Percentiles rank a stretch among this genome's conserved stretches.
Evolutionary conservation across 768 basidiomycete species (phyloP).

Genomic region (Chalciporus chontae): DNA sequence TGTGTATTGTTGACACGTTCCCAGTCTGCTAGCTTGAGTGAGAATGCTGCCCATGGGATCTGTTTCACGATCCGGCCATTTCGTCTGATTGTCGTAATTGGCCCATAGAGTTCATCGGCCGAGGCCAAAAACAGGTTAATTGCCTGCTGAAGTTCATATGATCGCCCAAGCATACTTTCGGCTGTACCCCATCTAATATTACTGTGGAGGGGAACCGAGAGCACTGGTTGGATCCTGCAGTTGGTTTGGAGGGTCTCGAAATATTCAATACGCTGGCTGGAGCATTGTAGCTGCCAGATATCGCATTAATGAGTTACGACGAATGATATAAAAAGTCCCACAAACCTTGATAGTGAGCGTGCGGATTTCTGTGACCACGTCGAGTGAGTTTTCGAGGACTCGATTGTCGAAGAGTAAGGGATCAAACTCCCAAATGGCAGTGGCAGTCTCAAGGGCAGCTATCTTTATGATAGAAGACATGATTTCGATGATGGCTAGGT

Average conservation of each 20-base stretch:
- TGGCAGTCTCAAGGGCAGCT: constrained; percentile 23
- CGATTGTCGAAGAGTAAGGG: constrained; percentile 20
- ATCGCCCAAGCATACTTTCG: constrained; percentile 19
- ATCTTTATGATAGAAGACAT: constrained; percentile 31
- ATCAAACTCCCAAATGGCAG: constrained; percentile 35
- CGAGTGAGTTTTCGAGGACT: constrained; percentile 25
- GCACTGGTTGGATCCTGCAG: constrained; percentile 9
- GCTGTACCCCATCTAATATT: constrained; percentile 27
- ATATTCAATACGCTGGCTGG: constrained; percentile 20
- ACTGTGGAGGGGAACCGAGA: constrained; percentile 24
- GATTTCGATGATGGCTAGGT: constrained; percentile 24
- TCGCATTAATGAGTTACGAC: too few species aligned
- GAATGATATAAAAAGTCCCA: too few species aligned
- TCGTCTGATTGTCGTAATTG: constrained; percentile 25
- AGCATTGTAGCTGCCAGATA: constrained; percentile 23
- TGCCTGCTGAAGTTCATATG: constrained; percentile 13
- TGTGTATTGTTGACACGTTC: constrained; percentile 7
- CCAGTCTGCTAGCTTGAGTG: constrained; percentile 22
- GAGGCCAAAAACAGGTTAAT: constrained; percentile 18
- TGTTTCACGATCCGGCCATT: constrained; percentile 16
- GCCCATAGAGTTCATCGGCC: constrained; percentile 27
- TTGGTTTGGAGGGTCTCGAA: constrained; percentile 22
- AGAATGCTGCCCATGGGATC: constrained; percentile 27
- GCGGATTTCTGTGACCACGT: constrained; percentile 30
- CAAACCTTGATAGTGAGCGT: constrained; percentile 26